phyloP scores from a whole-genome alignment of 352 stramenopile genomes.

The Globisporangium acanthophoron region DNA sequence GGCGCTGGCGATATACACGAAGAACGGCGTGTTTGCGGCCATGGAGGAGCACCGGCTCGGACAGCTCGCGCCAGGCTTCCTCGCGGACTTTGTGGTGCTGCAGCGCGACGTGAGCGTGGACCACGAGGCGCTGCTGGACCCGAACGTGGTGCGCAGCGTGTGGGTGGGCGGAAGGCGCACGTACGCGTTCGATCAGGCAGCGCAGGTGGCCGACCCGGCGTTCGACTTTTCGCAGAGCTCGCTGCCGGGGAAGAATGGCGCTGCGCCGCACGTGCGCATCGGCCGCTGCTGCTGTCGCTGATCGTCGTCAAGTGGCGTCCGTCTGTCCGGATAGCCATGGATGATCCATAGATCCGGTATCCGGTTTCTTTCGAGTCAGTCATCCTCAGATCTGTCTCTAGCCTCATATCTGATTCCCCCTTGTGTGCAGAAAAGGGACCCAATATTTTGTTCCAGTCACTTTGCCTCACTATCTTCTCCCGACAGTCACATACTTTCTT shows the following conservation, averaged over 20 bases:
- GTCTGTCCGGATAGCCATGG: no score
- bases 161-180: slow-evolving; percentile 57
- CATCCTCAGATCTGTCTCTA: background rate
- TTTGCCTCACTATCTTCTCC: no score
- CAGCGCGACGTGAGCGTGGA: slow-evolving; percentile 42
- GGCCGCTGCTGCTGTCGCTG: slow-evolving; percentile 54
- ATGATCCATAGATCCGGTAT: no score
- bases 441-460: no score
- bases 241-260: slow-evolving; percentile 67
- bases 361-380: background rate
- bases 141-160: slow-evolving; percentile 55
- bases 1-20: slow-evolving; percentile 80
- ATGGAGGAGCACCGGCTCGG: slow-evolving; percentile 54
- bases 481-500: no score
- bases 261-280: slow-evolving; percentile 28
- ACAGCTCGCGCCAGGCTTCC: slow-evolving; percentile 42
- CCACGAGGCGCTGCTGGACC: slow-evolving; percentile 31
- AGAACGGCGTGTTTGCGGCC: slow-evolving; percentile 57
- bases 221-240: slow-evolving; percentile 53
- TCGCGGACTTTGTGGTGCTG: slow-evolving; percentile 74
- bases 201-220: background rate
- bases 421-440: no score
- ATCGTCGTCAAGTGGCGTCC: background rate
- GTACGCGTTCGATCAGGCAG: slow-evolving; percentile 32
- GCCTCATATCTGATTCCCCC: no score